Conservation (phyloP, 352 stramenopile genomes). For the Globisporangium spinosum region DNA sequence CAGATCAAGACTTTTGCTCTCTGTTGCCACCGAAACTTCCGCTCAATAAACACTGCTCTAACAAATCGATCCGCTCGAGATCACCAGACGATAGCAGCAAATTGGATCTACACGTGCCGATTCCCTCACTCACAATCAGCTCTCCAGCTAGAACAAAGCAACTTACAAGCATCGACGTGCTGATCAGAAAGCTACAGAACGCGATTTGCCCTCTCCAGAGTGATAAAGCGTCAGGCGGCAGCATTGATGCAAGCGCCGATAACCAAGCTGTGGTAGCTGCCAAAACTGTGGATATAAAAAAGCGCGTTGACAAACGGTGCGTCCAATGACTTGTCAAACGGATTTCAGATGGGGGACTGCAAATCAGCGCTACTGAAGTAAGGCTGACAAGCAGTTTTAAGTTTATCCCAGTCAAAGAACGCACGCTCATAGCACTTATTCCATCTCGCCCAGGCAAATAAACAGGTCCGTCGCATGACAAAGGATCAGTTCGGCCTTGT, state of each 20-base stretch:
- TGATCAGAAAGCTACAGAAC: conserved; percentile 34
- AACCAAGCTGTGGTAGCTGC: conserved; percentile 1
- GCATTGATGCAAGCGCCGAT: not conserved
- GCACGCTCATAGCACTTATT: not conserved
- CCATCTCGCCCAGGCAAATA: conserved; percentile 28
- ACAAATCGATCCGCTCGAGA: not conserved
- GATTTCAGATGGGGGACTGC: conserved; percentile 40
- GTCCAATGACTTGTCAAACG: conserved; percentile 35
- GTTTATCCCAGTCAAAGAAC: not conserved
- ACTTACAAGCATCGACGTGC: conserved; percentile 21
- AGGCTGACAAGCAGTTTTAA: not conserved
- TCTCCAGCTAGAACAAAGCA: conserved; percentile 6
- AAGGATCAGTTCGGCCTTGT: conserved; percentile 42
- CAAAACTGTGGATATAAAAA: conserved; percentile 29
- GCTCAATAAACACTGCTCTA: not conserved
- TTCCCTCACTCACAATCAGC: not conserved
- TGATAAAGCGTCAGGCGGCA: conserved; percentile 2
- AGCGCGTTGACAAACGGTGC: conserved; percentile 34
- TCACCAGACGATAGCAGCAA: conserved; percentile 8
- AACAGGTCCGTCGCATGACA: conserved; percentile 29
- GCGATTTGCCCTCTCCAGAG: conserved; percentile 15
- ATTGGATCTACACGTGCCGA: not conserved
- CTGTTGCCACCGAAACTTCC: not conserved
- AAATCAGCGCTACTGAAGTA: conserved; percentile 31
- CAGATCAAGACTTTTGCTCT: not conserved